Evolutionary conservation across 129 eudicot genomes (phyloP).

Genomic region (Deinandra increscens): DNA sequence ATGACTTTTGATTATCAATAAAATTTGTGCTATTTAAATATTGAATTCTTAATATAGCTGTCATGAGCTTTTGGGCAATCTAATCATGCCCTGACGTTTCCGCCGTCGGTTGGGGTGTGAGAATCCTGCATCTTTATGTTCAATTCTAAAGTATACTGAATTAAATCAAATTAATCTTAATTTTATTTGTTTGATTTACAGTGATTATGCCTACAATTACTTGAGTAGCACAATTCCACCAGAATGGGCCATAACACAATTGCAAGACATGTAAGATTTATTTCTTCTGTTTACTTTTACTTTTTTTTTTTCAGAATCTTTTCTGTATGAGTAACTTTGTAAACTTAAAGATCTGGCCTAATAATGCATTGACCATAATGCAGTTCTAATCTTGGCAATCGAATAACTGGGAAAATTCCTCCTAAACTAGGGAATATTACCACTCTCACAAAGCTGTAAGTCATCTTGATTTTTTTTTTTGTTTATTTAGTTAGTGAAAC

Average conservation of each 20-base stretch:
- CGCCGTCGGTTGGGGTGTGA: too few species aligned
- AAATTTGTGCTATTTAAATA: too few species aligned
- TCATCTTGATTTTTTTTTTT: slow-evolving; percentile 21
- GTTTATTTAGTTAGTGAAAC: neutral
- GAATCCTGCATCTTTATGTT: slow-evolving; percentile 4
- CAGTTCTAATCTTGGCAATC: slow-evolving; percentile 74
- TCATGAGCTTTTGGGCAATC: too few species aligned
- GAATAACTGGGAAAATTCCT: slow-evolving; percentile 73
- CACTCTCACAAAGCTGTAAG: slow-evolving; percentile 73
- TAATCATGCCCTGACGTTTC: too few species aligned
- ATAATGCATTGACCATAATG: slow-evolving; percentile 17
- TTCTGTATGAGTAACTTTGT: slow-evolving; percentile 8
- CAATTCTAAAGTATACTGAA: neutral
- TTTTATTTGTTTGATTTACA: slow-evolving; percentile 25
- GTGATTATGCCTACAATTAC: slow-evolving; percentile 78
- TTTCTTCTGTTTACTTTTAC: neutral
- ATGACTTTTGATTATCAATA: too few species aligned
- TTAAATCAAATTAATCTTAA: neutral
- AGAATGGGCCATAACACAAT: slow-evolving; percentile 66
- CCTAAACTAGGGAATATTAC: slow-evolving; percentile 60
- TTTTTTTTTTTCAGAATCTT: slow-evolving; percentile 1
- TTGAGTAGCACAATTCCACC: slow-evolving; percentile 60
- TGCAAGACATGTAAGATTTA: slow-evolving; percentile 49
- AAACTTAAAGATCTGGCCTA: neutral
- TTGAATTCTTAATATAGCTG: too few species aligned